A percentile compares a stretch with the other conserved stretches of the same genome.
Evolutionary conservation across 176 grass and related monocot genomes (phyloP).

Genomic region (Dendrocalamus sinicus): DNA sequence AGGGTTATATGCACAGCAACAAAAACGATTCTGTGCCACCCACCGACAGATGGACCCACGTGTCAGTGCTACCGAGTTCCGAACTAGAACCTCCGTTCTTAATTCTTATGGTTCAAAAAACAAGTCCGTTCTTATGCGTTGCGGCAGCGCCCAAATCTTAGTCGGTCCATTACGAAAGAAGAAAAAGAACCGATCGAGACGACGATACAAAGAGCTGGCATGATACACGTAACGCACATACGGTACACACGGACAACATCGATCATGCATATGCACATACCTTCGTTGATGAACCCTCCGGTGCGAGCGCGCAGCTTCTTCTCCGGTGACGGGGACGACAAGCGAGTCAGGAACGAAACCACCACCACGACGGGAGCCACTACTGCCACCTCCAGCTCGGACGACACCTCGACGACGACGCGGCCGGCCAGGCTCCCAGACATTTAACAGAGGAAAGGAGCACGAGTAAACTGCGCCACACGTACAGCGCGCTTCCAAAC

Average conservation of each 20-base stretch:
- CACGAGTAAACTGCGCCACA: neutral
- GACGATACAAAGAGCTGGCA: neutral
- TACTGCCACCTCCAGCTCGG: slow-evolving; percentile 14
- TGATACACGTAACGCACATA: neutral
- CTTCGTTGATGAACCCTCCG: slow-evolving; percentile 59
- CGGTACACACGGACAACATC: neutral
- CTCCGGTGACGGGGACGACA: slow-evolving; percentile 72
- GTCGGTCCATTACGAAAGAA: neutral
- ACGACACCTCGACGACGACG: neutral
- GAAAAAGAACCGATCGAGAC: neutral
- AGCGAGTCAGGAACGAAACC: slow-evolving; percentile 25
- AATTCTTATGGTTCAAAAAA: no score
- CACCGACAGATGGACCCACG: neutral
- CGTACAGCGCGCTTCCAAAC: neutral
- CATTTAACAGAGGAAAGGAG: slow-evolving; percentile 46
- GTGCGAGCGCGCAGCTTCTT: slow-evolving; percentile 33
- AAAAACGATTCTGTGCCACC: neutral
- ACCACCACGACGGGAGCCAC: slow-evolving; percentile 15
- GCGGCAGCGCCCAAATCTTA: neutral
- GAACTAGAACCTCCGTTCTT: no score
- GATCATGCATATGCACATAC: slow-evolving; percentile 10
- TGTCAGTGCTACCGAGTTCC: neutral
- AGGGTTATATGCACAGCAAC: neutral
- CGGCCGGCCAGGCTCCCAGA: slow-evolving; percentile 30
- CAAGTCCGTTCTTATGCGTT: neutral